phyloP scores from a whole-genome alignment of 305 asterid genomes.

The Solanum hybrid region DNA sequence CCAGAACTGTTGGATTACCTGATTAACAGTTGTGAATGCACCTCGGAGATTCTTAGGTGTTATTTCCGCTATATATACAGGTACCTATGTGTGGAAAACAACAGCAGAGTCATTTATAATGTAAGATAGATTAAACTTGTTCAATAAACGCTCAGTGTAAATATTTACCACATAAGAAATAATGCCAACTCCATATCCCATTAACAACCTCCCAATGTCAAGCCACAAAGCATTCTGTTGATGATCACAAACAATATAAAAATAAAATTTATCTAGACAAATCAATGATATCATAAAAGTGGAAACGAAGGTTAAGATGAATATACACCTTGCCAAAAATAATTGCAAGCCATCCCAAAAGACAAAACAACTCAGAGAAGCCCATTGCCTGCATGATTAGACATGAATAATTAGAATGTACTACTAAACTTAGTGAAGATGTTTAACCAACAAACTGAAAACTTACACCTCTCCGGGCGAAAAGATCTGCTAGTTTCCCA shows the following conservation, averaged over 20 bases:
- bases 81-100: slow-evolving; percentile 43
- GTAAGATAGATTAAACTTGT: neutral
- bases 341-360: slow-evolving; percentile 24
- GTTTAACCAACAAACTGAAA: neutral
- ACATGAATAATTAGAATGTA: neutral
- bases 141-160: neutral
- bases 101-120: slow-evolving; percentile 9
- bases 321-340: slow-evolving; percentile 18
- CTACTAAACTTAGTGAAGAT: neutral
- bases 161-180: slow-evolving; percentile 56
- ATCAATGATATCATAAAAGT: neutral
- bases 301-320: neutral
- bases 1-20: slow-evolving; percentile 27
- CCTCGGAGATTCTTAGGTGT: slow-evolving; percentile 85
- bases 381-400: slow-evolving; percentile 26
- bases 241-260: slow-evolving; percentile 6
- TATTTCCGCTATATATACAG: slow-evolving; percentile 82
- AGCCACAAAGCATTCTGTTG: slow-evolving; percentile 67
- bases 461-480: slow-evolving; percentile 75
- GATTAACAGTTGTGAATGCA: slow-evolving; percentile 72
- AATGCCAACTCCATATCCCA: slow-evolving; percentile 72
- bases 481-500: slow-evolving; percentile 72
- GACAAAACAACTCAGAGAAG: slow-evolving; percentile 26
- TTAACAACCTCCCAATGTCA: slow-evolving; percentile 60
- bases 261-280: neutral